Base-by-base conservation (phyloP, 495 filamentous ascomycete species). In the Penicillium argentinense region DNA sequence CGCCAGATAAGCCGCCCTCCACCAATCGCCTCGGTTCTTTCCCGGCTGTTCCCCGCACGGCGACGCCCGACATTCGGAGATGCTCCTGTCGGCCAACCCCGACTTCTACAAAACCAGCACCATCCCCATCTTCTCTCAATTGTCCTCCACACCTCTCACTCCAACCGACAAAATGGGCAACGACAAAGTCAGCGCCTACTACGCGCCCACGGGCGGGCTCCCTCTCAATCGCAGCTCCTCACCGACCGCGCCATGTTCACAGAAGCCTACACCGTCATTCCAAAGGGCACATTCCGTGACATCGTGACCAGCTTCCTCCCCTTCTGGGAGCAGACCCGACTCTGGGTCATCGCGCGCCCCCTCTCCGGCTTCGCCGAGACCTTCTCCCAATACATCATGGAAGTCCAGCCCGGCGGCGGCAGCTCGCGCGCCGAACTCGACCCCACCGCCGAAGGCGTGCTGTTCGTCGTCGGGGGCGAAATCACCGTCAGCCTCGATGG, bases 241-340 rank as follows among this genome's bases (percentile, higher is more conserved):
- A 61, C 57, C 44, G 57, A 61, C 47, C 57, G 57, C 28, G 57
- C 57, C 38, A 61, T 61, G 57, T 61, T 61, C 41, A 61, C 57
- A 33, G 57, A 61, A 39, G 50, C 57, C 22, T 61, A 61, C 21
- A 34, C 57, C 1, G 54, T 61, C 21, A 61, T 61, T 16, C 54
- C 57, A 8, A 58, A 58, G 24, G 57, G 57, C 32, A 46, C 41
- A 13, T 58, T 61, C 41, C 51, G 54, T 41, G 57, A 61, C 38
- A 61, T 61, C 9, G 57, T 61, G 18, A 58, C 54, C 8, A 58
- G 54, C 41, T 61, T 61, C 42, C 57, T 61, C 3, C 57, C 57
- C 3, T 61, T 58, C 45, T 61, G 57, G 57, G 57, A 61, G 3
- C 42, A 61, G 45, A 61, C 57, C 6, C 54, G 57, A 9, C 30